Percentiles rank a stretch among this genome's conserved stretches.
Evolutionary conservation across 345 rosid genomes (phyloP).

Genomic region (Leavenworthia alabamica): DNA sequence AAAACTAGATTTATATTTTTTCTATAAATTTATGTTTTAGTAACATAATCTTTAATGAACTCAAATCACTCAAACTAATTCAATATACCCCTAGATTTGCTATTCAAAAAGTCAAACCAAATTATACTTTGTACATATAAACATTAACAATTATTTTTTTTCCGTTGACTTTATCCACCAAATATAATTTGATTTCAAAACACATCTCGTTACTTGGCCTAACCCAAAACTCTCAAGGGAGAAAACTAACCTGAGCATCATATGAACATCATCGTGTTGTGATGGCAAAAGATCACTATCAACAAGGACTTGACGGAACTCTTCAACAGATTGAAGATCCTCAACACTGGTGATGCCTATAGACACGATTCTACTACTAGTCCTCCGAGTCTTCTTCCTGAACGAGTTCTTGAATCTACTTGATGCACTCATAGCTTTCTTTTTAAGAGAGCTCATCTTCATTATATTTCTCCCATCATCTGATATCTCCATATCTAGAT

Average conservation of each 20-base stretch:
- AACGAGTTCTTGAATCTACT: constrained; percentile 64
- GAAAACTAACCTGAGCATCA: constrained; percentile 59
- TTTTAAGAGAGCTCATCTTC: constrained; percentile 56
- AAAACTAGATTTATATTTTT: too few species aligned
- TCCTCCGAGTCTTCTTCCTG: constrained; percentile 50
- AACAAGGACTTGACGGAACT: constrained; percentile 65
- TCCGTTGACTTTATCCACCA: constrained; percentile 9
- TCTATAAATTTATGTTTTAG: too few species aligned
- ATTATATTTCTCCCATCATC: constrained; percentile 66
- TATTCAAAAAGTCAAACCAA: constrained; percentile 6
- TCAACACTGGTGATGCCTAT: constrained; percentile 45
- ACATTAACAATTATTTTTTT: neutral
- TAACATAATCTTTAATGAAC: too few species aligned
- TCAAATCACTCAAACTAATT: too few species aligned
- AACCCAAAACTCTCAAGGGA: too few species aligned
- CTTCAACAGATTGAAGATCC: constrained; percentile 59
- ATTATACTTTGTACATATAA: neutral
- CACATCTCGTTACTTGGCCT: neutral
- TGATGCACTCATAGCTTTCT: constrained; percentile 79
- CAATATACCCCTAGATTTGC: too few species aligned
- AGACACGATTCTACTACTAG: constrained; percentile 52
- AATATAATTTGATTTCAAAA: neutral
- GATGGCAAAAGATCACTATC: constrained; percentile 56
- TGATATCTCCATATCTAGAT: constrained; percentile 35
- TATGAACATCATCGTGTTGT: constrained; percentile 68